These are phyloP conservation scores for Sclerotiophoma versabilis DNA, from an alignment of 2,329 filamentous ascomycete species.

Conservation along the genomic window DNA sequence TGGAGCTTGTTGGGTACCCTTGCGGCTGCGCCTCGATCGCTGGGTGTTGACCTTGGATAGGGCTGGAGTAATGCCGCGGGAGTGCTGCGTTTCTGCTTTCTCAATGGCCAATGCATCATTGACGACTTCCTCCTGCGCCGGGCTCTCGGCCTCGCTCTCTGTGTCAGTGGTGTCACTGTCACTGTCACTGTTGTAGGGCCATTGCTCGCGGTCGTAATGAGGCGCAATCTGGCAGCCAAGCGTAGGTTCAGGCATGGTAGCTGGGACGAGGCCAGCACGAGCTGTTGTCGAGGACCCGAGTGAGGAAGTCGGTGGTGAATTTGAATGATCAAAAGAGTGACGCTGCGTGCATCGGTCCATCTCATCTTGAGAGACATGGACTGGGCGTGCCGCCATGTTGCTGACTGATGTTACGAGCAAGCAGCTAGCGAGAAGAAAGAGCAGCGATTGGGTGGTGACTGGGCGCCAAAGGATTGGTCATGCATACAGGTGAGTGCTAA, in stretches of 20 bases:
- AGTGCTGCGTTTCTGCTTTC: slow-evolving; percentile 32
- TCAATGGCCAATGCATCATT: slow-evolving; percentile 22
- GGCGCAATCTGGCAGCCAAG: slow-evolving; percentile 41
- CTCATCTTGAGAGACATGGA: neutral
- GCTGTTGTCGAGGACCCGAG: slow-evolving; percentile 1
- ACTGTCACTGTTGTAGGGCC: slow-evolving; percentile 21
- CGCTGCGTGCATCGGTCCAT: neutral
- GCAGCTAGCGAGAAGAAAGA: slow-evolving; percentile 5
- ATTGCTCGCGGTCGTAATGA: slow-evolving; percentile 28
- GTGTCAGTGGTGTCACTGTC: slow-evolving; percentile 15
- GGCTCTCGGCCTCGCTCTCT: slow-evolving; percentile 14
- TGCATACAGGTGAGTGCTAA: slow-evolving; percentile 12
- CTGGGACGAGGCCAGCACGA: neutral
- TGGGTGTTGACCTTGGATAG: slow-evolving; percentile 18
- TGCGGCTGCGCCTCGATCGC: slow-evolving; percentile 31
- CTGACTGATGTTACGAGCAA: slow-evolving; percentile 10
- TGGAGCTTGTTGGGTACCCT: slow-evolving; percentile 19
- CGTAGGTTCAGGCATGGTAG: slow-evolving; percentile 24
- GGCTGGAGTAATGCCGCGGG: slow-evolving; percentile 6
- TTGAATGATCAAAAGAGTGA: neutral
- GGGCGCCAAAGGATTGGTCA: neutral
- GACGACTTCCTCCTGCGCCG: neutral
- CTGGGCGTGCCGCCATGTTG: slow-evolving; percentile 1
- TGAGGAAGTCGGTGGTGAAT: neutral
- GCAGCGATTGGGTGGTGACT: neutral